Evolutionary conservation across 2,329 filamentous ascomycete genomes (phyloP).

Genomic region (Verticillium klebahnii): DNA sequence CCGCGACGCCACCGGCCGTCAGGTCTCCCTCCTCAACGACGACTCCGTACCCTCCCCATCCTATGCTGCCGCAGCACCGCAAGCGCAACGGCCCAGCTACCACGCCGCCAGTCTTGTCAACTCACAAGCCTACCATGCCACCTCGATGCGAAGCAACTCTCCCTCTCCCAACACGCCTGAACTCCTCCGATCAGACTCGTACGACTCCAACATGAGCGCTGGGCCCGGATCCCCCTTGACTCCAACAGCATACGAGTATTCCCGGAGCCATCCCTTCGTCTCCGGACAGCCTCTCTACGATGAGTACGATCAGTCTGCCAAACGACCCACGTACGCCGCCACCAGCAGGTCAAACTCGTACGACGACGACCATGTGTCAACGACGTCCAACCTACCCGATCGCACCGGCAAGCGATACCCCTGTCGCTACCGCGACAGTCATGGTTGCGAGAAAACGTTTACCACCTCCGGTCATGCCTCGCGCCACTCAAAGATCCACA

Average conservation of each 20-base stretch:
- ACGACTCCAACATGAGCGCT: constrained; percentile 52
- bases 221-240: constrained; percentile 53
- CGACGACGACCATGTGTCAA: constrained; percentile 40
- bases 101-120: constrained; percentile 27
- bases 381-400: constrained; percentile 36
- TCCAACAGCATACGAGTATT: constrained; percentile 40
- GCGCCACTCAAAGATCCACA: constrained; percentile 80
- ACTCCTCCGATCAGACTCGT: constrained; percentile 56
- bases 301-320: constrained; percentile 23
- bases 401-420: constrained; percentile 63
- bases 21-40: constrained; percentile 58
- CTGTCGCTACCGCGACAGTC: constrained; percentile 67
- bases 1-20: constrained; percentile 50
- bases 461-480: constrained; percentile 84
- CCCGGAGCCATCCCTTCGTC: constrained; percentile 12
- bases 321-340: constrained; percentile 36
- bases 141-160: constrained; percentile 32
- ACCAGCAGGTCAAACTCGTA: constrained; percentile 44
- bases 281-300: constrained; percentile 11
- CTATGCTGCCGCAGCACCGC: constrained; percentile 7
- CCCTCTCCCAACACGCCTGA: constrained; percentile 50
- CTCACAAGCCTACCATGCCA: constrained; percentile 25
- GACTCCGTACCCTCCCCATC: constrained; percentile 26
- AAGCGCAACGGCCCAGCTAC: constrained; percentile 21
- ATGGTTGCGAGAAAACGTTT: constrained; percentile 73